Conservation (phyloP, 108 stramenopile species). For the Mediolabrus comicus region DNA sequence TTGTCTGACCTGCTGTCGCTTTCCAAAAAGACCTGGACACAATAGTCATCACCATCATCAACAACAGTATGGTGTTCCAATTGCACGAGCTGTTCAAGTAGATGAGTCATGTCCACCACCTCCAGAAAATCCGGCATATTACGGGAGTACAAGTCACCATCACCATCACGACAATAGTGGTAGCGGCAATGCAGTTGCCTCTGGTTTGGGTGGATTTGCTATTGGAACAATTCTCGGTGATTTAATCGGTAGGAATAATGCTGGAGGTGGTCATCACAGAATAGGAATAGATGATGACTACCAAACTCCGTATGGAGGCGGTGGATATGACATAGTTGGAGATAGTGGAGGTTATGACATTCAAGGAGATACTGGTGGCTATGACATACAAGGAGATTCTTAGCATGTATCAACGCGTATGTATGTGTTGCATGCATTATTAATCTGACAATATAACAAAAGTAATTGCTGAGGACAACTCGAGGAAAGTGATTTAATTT, state of each 20-base stretch:
- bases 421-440: too few relatives aligned
- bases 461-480: too few relatives aligned
- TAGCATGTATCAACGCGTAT: not conserved
- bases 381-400: constrained; percentile 34
- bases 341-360: constrained; percentile 14
- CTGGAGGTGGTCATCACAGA: not conserved
- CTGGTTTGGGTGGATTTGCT: constrained; percentile 38
- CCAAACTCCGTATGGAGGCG: constrained; percentile 4
- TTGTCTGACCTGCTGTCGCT: constrained; percentile 6
- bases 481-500: too few relatives aligned
- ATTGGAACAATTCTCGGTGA: constrained; percentile 29
- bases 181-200: constrained; percentile 28
- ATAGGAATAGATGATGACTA: constrained; percentile 6
- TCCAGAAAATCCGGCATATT: constrained; percentile 22
- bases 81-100: constrained; percentile 15
- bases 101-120: constrained; percentile 16
- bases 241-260: constrained; percentile 25
- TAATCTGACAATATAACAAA: too few relatives aligned
- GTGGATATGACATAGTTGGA: constrained; percentile 1
- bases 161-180: constrained; percentile 1
- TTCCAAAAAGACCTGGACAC: not conserved
- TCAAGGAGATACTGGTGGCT: constrained; percentile 11
- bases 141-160: constrained; percentile 13
- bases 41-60: constrained; percentile 6
- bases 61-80: constrained; percentile 1